Conservation (phyloP, 1,139 yeast genomes). For the Kodamaea ohmeri region DNA sequence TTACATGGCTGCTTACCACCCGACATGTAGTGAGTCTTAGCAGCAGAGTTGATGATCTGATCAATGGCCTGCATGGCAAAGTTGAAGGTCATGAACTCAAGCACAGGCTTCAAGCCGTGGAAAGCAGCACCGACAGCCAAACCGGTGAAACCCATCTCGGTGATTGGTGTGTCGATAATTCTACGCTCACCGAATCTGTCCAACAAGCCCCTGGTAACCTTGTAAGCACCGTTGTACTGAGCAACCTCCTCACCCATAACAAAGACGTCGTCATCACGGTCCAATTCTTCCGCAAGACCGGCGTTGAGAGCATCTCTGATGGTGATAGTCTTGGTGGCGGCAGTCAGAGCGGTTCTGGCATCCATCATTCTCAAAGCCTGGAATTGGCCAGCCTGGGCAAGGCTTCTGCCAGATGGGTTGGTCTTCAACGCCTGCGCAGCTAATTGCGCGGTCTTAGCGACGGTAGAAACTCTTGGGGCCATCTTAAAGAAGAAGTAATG, state of each 20-base stretch:
- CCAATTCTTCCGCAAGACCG: constrained; percentile 96
- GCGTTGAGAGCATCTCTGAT: constrained; percentile 96
- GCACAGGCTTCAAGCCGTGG: constrained; percentile 94
- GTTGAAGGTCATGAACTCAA: constrained; percentile 98
- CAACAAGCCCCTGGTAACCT: constrained; percentile 90
- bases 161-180: constrained; percentile 95
- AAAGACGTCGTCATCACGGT: constrained; percentile 90
- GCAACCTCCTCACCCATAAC: constrained; percentile 99
- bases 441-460: constrained; percentile 48
- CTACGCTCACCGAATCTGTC: constrained; percentile 98
- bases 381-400: constrained; percentile 31
- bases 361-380: constrained; percentile 39
- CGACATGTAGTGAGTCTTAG: constrained; percentile 97
- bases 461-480: constrained; percentile 35
- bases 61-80: constrained; percentile 99
- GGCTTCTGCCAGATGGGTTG: constrained; percentile 16
- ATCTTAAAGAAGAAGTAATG: constrained; percentile 13
- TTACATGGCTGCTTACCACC: constrained; percentile 98
- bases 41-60: constrained; percentile 97
- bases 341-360: constrained; percentile 47
- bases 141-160: constrained; percentile 99
- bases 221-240: constrained; percentile 98
- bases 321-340: constrained; percentile 68
- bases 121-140: constrained; percentile 96
- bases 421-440: constrained; percentile 41